Evolutionary conservation across 2,329 filamentous ascomycete species (phyloP), one percentile per base, ranked within the genome.

Genomic region (Falciphora oryzae): DNA sequence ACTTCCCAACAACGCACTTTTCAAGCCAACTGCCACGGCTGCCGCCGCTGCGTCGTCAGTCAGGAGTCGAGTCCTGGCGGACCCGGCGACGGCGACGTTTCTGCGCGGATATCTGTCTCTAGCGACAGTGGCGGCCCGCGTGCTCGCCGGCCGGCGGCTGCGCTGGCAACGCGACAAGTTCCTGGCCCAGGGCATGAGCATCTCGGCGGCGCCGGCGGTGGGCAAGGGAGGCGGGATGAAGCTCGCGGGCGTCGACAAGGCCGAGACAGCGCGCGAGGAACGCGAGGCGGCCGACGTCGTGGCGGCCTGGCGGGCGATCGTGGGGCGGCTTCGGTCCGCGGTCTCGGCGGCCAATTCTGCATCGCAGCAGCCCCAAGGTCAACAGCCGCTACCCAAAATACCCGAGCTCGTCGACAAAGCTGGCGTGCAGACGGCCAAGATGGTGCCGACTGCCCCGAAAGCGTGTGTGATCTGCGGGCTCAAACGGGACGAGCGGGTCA

Each of bases 141-240:
- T 97, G 62, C 88, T 97, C 65, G 90, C 91, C 1, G 94, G 93
- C 14, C 88, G 94, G 65, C 93, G 91, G 71, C 80, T 90, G 63
- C 89, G 94, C 65, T 98, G 94, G 94, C 94, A 96, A 74, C 86
- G 94, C 64, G 94, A 98, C 76, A 89, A 86, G 67, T 87, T 92
- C 67, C 80, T 98, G 16, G 86, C 91, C 1, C 92, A 97, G 75
- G 89, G 89, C 72, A 97, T 96, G 91, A 88, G 90, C 65, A 96
- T 98, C 67, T 91, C 92, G 1, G 86, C 87, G 22, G 62, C 65
- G 2, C 72, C 70, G 2, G 85, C 88, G 2, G 89, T 88, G 3
- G 85, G 87, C 63, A 92, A 91, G 70, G 88, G 94, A 4, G 88
- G 93, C 5, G 75, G 75, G 13, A 97, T 98, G 94, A 98, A 97